phyloP scores from a whole-genome alignment of 495 filamentous ascomycete genomes.

The Penicillium odoratum region DNA sequence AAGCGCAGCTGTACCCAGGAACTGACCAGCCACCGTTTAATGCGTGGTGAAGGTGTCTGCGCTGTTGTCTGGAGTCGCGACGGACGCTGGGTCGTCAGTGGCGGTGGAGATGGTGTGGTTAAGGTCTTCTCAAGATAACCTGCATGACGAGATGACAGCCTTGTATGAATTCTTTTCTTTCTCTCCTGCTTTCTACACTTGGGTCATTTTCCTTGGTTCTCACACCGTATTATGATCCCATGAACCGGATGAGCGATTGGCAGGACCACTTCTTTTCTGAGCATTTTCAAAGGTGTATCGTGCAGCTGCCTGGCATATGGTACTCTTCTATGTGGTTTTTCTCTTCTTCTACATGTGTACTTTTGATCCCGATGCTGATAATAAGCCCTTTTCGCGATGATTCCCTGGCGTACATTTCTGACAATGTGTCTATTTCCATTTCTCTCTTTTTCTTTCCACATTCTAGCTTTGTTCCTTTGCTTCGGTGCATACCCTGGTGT shows the following conservation, averaged over 20 bases:
- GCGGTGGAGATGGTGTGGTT: constrained; percentile 92
- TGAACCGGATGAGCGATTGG: constrained; percentile 48
- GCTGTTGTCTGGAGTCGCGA: constrained; percentile 92
- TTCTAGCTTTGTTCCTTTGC: constrained; percentile 9
- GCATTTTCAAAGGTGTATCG: constrained; percentile 47
- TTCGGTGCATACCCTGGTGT: constrained; percentile 17
- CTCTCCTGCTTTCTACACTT: constrained; percentile 22
- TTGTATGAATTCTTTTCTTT: constrained; percentile 38
- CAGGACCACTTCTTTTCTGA: constrained; percentile 35
- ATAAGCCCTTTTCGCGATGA: constrained; percentile 28
- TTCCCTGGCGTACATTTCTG: constrained; percentile 29
- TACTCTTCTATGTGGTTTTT: constrained; percentile 34
- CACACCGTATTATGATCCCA: constrained; percentile 36
- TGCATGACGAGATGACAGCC: constrained; percentile 27
- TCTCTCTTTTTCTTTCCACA: constrained; percentile 12
- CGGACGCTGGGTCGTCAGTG: constrained; percentile 90
- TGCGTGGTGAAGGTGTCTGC: constrained; percentile 94
- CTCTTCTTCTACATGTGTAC: constrained; percentile 30
- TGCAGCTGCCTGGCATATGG: constrained; percentile 39
- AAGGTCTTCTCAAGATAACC: constrained; percentile 81
- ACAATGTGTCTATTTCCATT: constrained; percentile 11
- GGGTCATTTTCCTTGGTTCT: constrained; percentile 25
- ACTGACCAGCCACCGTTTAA: constrained; percentile 82
- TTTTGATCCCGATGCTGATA: constrained; percentile 28
- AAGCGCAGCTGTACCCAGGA: constrained; percentile 93